phyloP scores from a whole-genome alignment of 1,284 basidiomycete genomes.

The Apiotrichum gamsii region DNA sequence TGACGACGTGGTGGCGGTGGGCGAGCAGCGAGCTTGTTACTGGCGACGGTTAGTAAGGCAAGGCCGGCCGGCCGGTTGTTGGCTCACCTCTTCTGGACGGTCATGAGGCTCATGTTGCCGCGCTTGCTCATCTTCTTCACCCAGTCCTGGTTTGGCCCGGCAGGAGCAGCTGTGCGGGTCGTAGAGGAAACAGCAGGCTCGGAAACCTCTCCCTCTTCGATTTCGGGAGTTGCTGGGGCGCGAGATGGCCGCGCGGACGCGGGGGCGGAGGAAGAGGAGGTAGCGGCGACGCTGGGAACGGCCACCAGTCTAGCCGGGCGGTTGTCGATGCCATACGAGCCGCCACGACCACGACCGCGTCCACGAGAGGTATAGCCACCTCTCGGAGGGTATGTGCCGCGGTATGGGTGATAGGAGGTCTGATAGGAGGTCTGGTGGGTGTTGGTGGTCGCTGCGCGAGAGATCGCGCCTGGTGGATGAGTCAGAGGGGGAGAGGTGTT shows the following conservation, averaged over 20 bases:
- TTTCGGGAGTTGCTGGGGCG: neutral
- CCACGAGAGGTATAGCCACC: constrained; percentile 3
- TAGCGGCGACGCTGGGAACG: neutral
- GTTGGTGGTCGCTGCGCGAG: constrained; percentile 25
- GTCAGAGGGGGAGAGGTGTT: neutral
- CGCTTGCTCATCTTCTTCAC: constrained; percentile 36
- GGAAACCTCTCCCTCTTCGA: constrained; percentile 17
- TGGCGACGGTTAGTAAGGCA: constrained; percentile 1
- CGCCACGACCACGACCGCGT: constrained; percentile 8
- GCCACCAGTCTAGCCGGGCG: too few species aligned
- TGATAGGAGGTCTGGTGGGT: constrained; percentile 8
- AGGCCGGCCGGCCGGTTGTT: too few species aligned
- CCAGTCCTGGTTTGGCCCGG: constrained; percentile 26
- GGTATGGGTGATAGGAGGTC: constrained; percentile 33
- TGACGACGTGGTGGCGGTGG: constrained; percentile 14
- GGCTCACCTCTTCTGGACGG: constrained; percentile 40
- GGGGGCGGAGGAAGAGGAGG: neutral
- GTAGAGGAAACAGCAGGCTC: too few species aligned
- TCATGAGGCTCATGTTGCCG: constrained; percentile 48
- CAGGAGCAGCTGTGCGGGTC: too few species aligned
- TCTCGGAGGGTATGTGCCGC: constrained; percentile 14
- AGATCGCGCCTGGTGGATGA: constrained; percentile 29
- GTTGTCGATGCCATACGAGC: constrained; percentile 2
- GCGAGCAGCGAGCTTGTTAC: constrained; percentile 17
- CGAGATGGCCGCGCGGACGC: too few species aligned